Percentiles rank a stretch among this genome's conserved stretches.
Evolutionary conservation across 179 eudicot species (phyloP).

Genomic region (Dionaea muscipula): DNA sequence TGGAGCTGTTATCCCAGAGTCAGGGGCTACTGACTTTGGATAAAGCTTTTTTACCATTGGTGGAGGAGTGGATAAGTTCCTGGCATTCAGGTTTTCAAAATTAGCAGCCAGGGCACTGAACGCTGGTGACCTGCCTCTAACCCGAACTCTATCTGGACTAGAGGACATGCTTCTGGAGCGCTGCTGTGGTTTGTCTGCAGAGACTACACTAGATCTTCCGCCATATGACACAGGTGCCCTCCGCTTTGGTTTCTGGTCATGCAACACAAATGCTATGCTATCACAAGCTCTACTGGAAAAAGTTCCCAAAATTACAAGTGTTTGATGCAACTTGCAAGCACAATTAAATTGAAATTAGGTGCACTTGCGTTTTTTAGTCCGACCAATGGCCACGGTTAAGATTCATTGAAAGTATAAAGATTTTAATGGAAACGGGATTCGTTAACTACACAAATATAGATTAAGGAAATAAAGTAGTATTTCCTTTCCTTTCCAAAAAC

Average conservation of each 20-base stretch:
- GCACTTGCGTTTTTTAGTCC: too few relatives aligned
- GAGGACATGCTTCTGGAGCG: slow-evolving; percentile 86
- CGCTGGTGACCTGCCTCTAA: slow-evolving; percentile 94
- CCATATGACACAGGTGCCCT: slow-evolving; percentile 60
- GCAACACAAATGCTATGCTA: too few relatives aligned
- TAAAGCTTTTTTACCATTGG: slow-evolving; percentile 62
- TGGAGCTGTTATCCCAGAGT: slow-evolving; percentile 42
- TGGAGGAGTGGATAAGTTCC: slow-evolving; percentile 96
- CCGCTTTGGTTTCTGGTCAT: slow-evolving; percentile 97
- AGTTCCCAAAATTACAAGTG: too few relatives aligned
- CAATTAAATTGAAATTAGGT: too few relatives aligned
- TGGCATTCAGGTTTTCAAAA: slow-evolving; percentile 64
- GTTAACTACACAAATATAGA: too few relatives aligned
- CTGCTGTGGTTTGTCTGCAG: slow-evolving; percentile 76
- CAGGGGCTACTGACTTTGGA: slow-evolving; percentile 67
- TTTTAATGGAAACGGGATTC: too few relatives aligned
- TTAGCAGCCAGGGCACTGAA: slow-evolving; percentile 87
- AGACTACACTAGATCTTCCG: slow-evolving; percentile 60
- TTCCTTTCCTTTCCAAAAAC: too few relatives aligned
- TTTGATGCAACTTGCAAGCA: too few relatives aligned
- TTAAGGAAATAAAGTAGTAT: too few relatives aligned
- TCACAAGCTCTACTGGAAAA: too few relatives aligned
- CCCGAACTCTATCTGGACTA: slow-evolving; percentile 84
- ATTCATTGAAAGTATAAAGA: too few relatives aligned
- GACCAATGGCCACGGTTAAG: too few relatives aligned